These are phyloP conservation scores for Rickenella mellea DNA, from an alignment of 768 basidiomycete species.

Conservation along the genomic window DNA sequence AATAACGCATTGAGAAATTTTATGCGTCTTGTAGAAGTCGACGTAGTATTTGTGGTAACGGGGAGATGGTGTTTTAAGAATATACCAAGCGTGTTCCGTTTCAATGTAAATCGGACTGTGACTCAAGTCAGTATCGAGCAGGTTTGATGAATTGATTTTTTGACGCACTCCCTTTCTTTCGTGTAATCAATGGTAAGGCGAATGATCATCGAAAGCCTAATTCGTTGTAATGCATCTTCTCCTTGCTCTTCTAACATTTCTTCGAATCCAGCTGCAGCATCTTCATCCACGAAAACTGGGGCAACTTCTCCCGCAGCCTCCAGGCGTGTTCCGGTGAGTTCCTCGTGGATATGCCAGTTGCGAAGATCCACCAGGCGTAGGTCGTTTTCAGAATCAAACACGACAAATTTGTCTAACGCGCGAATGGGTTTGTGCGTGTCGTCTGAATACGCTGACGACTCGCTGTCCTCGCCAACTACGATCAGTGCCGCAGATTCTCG, in stretches of 20 bases:
- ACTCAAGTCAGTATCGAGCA: conserved; percentile 4
- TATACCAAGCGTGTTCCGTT: conserved; percentile 56
- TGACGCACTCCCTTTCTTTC: conserved; percentile 39
- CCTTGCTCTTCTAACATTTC: conserved; percentile 47
- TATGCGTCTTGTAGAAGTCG: conserved; percentile 41
- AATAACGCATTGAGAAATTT: conserved; percentile 40
- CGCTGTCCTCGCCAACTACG: conserved; percentile 18
- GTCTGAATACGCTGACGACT: conserved; percentile 9
- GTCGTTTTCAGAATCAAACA: conserved; percentile 45
- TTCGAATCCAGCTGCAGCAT: conserved; percentile 29
- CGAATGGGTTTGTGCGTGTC: conserved; percentile 45
- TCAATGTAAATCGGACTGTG: conserved; percentile 57
- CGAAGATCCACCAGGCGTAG: conserved; percentile 38
- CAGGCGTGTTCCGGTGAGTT: conserved; percentile 25
- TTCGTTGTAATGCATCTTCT: conserved; percentile 23
- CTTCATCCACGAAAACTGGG: conserved; percentile 40
- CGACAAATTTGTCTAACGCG: conserved; percentile 42
- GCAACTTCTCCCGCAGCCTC: conserved; percentile 48
- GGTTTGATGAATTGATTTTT: conserved; percentile 1
- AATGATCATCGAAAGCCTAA: conserved; percentile 34
- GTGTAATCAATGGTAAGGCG: conserved; percentile 43
- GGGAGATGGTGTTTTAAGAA: conserved; percentile 36
- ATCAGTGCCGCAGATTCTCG: conserved; percentile 9
- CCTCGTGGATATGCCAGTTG: conserved; percentile 22
- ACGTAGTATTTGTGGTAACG: conserved; percentile 32